Base-by-base conservation (phyloP, 495 filamentous ascomycete genomes). In the Immersiella caudata region DNA sequence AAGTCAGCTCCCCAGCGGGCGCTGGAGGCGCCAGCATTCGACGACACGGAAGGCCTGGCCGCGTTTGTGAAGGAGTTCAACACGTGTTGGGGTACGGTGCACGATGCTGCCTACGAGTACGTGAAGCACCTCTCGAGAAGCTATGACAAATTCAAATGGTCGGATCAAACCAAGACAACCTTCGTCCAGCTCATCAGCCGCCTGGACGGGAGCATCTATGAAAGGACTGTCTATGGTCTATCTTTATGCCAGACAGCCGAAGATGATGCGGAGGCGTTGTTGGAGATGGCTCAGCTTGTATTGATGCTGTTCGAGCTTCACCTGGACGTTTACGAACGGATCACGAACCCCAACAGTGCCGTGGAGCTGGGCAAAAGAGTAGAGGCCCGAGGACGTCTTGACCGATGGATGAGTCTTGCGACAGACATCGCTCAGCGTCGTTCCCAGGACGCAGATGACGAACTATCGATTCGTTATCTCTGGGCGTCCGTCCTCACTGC, bases 221-320 rank as follows among this genome's bases (percentile, higher is more conserved):
- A 80, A n/a, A 79, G 78, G 18, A 70, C 89, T 56, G 67, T 77
- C 12, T 74, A 85, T 27, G 80, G 83, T 46, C 74, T 88, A 1
- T 71, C 75, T 56, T 35, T 67, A 4, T 70, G 81, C 22, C 67
- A 56, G 8, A 29, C 63, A n/a, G 56, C 59, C 35, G 73, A 68
- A 14, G 62, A 78, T 33, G 56, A 65, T 20, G 57, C 65, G 12
- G 66, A 76, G 22, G 46, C 59, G 8, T 16, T 74, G 16, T 40
- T 50, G n/a, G 75, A 74, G 57, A 67, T 81, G 7, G 79, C 82
- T 62, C 81, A 86, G n/a, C 86, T 94, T 74, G 82, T 89, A 0
- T 87, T 97, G 71, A 88, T 89, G 62, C 80, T 96, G 0, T 94
- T 93, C 67, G 95, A 99, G 75, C 81, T 99, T 9, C 93, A 97